Percentiles rank a stretch among this genome's conserved stretches.
Conservation (phyloP, 164 flowering plant genomes). For the Annona squamosa region DNA sequence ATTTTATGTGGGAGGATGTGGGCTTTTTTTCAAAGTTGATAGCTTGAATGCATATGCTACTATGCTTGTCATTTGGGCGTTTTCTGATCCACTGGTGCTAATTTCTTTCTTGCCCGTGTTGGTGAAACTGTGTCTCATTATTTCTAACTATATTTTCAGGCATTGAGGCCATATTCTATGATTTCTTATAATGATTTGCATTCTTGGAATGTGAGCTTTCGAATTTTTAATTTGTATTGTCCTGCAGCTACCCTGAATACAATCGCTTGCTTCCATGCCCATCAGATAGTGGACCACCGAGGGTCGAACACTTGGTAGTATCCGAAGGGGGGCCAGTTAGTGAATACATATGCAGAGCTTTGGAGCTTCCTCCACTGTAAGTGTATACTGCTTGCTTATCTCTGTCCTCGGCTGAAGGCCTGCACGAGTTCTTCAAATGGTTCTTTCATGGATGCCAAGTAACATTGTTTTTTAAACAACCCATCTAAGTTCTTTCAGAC, state of each 20-base stretch:
- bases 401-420: not conserved
- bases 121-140: too few species aligned
- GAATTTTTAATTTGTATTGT: slow-evolving; percentile 6
- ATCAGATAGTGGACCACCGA: slow-evolving; percentile 46
- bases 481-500: too few species aligned
- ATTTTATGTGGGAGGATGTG: not conserved
- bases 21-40: not conserved
- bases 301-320: slow-evolving; percentile 88
- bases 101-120: not conserved
- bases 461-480: too few species aligned
- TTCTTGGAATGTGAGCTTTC: not conserved
- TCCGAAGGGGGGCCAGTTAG: slow-evolving; percentile 69
- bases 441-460: too few species aligned
- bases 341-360: slow-evolving; percentile 53
- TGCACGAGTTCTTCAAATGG: not conserved
- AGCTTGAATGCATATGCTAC: not conserved
- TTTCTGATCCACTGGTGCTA: not conserved
- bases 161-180: too few species aligned
- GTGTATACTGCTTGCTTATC: slow-evolving; percentile 21
- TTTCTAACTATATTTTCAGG: too few species aligned
- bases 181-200: not conserved
- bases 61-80: not conserved
- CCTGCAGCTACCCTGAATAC: slow-evolving; percentile 59
- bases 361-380: slow-evolving; percentile 81
- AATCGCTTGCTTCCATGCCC: slow-evolving; percentile 88